These are phyloP conservation scores for Fusarium beomiforme DNA, from an alignment of 2,329 filamentous ascomycete species.

Conservation along the genomic window DNA sequence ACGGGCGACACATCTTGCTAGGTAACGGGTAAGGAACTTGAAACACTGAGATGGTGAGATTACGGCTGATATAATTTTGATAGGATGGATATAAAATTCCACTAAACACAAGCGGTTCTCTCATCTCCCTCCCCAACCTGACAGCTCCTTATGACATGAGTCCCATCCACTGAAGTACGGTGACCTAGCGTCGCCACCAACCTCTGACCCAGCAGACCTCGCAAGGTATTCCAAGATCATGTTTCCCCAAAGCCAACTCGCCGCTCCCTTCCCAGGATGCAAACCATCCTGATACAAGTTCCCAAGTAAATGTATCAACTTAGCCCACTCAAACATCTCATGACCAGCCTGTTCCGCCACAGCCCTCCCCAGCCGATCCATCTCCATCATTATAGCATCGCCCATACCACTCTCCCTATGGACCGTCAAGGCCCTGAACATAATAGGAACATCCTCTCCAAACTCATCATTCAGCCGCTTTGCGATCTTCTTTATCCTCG, in stretches of 20 bases:
- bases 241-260: constrained; percentile 31
- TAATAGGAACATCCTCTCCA: constrained; percentile 3
- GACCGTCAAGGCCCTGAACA: constrained; percentile 29
- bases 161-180: constrained; percentile 22
- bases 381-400: constrained; percentile 31
- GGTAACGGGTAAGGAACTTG: too few relatives aligned
- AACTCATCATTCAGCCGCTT: constrained; percentile 21
- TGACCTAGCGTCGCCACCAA: not conserved
- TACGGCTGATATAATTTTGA: too few relatives aligned
- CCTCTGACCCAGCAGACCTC: not conserved
- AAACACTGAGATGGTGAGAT: too few relatives aligned
- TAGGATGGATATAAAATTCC: too few relatives aligned
- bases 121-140: constrained; percentile 21
- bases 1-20: too few relatives aligned
- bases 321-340: constrained; percentile 35
- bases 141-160: constrained; percentile 2
- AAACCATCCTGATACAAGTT: constrained; percentile 8
- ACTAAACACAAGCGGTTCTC: too few relatives aligned
- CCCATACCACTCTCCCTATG: constrained; percentile 24
- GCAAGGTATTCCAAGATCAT: constrained; percentile 32
- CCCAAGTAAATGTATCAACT: constrained; percentile 19
- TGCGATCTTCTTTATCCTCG: constrained; percentile 25
- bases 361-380: constrained; percentile 29
- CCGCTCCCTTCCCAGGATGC: constrained; percentile 27
- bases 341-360: constrained; percentile 32